Percentiles rank a stretch among this genome's conserved stretches.
phyloP scores from a whole-genome alignment of 2,329 filamentous ascomycete species.

The Pseudocercospora eumusae region DNA sequence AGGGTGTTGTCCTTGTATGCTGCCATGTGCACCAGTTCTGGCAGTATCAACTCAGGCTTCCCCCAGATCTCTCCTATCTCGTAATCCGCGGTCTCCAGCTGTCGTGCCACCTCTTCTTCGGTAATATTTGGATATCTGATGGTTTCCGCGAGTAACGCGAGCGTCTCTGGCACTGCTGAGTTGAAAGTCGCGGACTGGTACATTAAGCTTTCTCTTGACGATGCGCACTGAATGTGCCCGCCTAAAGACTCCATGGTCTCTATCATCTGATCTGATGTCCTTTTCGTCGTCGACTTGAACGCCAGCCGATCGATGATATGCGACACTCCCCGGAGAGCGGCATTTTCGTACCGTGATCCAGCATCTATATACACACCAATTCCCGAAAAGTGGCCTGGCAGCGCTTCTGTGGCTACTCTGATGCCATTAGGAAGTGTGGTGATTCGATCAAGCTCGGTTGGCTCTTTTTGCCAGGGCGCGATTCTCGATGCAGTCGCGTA shows the following conservation, averaged over 20 bases:
- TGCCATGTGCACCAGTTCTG: conserved; percentile 91
- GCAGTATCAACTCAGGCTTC: conserved; percentile 92
- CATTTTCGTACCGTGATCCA: conserved; percentile 90
- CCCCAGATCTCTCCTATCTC: conserved; percentile 98
- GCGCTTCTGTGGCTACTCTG: conserved; percentile 88
- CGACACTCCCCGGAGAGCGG: conserved; percentile 80
- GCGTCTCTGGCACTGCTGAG: conserved; percentile 77
- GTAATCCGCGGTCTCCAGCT: conserved; percentile 88
- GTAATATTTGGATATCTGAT: conserved; percentile 84
- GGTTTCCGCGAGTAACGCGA: conserved; percentile 86
- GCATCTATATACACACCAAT: conserved; percentile 95
- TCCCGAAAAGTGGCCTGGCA: conserved; percentile 91
- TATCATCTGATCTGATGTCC: conserved; percentile 79
- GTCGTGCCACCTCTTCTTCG: conserved; percentile 80
- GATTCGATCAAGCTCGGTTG: conserved; percentile 81
- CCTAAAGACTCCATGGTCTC: conserved; percentile 85
- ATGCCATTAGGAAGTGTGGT: conserved; percentile 90
- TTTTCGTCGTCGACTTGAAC: conserved; percentile 80
- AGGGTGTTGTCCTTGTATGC: conserved; percentile 96
- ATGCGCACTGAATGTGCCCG: conserved; percentile 95
- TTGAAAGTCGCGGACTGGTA: conserved; percentile 99
- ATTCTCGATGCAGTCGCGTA: conserved; percentile 35
- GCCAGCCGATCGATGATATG: conserved; percentile 95
- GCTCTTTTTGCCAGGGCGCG: conserved; percentile 60
- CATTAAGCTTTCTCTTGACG: conserved; percentile 94